These are phyloP conservation scores for Nitzschia sp. DNA, from an alignment of 108 stramenopile genomes.

Conservation along the genomic window DNA sequence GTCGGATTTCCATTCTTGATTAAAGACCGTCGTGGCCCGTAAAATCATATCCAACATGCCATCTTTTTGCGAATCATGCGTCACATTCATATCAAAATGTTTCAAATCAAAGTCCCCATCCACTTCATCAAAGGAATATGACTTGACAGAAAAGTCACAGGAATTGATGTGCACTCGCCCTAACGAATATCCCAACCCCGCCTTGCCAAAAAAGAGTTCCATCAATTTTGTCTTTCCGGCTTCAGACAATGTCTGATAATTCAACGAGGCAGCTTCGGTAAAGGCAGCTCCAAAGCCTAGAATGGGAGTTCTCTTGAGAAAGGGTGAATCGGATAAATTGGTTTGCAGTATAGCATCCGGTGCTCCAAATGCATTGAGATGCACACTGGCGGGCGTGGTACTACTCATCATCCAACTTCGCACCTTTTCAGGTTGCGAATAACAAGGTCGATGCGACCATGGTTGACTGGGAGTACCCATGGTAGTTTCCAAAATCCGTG, in stretches of 20 bases:
- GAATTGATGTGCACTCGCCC: constrained; percentile 94
- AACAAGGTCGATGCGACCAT: constrained; percentile 68
- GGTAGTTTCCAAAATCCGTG: constrained; percentile 57
- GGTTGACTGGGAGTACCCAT: constrained; percentile 60
- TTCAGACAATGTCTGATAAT: constrained; percentile 75
- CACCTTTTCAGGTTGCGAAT: constrained; percentile 27
- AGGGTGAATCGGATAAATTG: constrained; percentile 45
- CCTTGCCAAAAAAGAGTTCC: constrained; percentile 88
- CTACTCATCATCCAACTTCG: constrained; percentile 2
- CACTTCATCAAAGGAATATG: constrained; percentile 87
- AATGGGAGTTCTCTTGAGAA: constrained; percentile 67
- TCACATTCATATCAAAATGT: constrained; percentile 75
- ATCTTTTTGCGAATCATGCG: constrained; percentile 70
- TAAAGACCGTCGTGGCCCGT: constrained; percentile 43
- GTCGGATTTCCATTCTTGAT: constrained; percentile 37
- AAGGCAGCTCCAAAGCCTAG: constrained; percentile 96
- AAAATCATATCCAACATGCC: constrained; percentile 89
- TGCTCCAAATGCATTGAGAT: constrained; percentile 39
- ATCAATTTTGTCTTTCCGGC: constrained; percentile 72
- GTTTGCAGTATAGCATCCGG: constrained; percentile 66
- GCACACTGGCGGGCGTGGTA: constrained; percentile 3
- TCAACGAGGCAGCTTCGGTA: constrained; percentile 91
- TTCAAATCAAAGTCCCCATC: constrained; percentile 87
- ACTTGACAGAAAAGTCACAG: constrained; percentile 92
- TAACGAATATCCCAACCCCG: constrained; percentile 77